Percentiles rank a stretch among this genome's conserved stretches.
These are phyloP conservation scores for Rosa lucieae DNA, from an alignment of 306 rosid species.

Conservation along the genomic window DNA sequence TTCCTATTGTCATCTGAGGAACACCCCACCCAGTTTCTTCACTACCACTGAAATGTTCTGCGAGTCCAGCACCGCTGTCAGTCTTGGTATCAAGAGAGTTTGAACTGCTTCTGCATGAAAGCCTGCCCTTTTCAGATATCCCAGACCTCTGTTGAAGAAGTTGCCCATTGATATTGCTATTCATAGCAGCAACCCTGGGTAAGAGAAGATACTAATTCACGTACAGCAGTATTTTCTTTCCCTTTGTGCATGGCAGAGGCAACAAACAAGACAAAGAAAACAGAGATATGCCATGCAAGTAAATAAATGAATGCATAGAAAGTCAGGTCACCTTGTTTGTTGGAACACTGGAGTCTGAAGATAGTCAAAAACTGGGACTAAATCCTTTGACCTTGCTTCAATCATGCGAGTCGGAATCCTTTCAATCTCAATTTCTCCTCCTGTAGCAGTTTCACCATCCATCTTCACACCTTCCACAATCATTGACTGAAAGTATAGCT, in stretches of 20 bases:
- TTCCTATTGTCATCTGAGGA: slow-evolving; percentile 40
- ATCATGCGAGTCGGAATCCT: slow-evolving; percentile 61
- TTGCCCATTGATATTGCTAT: slow-evolving; percentile 45
- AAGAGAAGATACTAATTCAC: slow-evolving; percentile 14
- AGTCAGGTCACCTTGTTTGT: slow-evolving; percentile 53
- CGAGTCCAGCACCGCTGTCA: slow-evolving; percentile 24
- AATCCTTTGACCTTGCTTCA: slow-evolving; percentile 74
- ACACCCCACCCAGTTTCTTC: slow-evolving; percentile 49
- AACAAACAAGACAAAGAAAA: not conserved
- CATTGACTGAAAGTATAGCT: slow-evolving; percentile 84
- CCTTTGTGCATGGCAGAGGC: slow-evolving; percentile 2
- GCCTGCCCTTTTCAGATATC: slow-evolving; percentile 47
- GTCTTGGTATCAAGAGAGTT: slow-evolving; percentile 40
- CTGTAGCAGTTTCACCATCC: slow-evolving; percentile 46
- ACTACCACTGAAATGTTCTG: slow-evolving; percentile 38
- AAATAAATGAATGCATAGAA: slow-evolving; percentile 17
- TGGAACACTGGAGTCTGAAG: slow-evolving; percentile 48
- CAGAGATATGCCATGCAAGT: not conserved
- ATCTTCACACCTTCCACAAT: slow-evolving; percentile 43
- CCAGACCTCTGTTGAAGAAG: slow-evolving; percentile 40
- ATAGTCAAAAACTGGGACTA: slow-evolving; percentile 77
- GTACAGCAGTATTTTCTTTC: not conserved
- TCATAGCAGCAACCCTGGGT: slow-evolving; percentile 43
- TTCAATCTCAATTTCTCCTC: slow-evolving; percentile 83
- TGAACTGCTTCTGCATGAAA: slow-evolving; percentile 38